These are phyloP conservation scores for Leptographium flavum DNA, from an alignment of 2,329 filamentous ascomycete species.

Conservation along the genomic window DNA sequence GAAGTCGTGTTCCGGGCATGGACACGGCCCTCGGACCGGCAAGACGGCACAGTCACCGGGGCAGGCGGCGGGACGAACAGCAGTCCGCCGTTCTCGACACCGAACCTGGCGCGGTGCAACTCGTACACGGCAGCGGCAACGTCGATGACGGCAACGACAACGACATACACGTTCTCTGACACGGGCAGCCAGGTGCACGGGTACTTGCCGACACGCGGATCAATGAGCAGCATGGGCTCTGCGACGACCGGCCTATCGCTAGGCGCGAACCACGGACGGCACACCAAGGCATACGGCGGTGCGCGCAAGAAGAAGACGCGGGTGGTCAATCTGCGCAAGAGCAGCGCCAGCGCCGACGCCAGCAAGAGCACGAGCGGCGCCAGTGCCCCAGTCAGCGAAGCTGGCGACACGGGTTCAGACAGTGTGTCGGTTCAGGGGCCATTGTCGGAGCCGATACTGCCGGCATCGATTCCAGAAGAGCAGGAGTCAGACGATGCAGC, in stretches of 20 bases:
- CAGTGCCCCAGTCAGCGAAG: slow-evolving; percentile 34
- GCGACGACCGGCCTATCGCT: slow-evolving; percentile 48
- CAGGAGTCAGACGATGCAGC: slow-evolving; percentile 30
- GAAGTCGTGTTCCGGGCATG: slow-evolving; percentile 89
- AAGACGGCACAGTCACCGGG: slow-evolving; percentile 30
- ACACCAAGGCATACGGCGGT: slow-evolving; percentile 43
- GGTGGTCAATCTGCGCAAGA: slow-evolving; percentile 65
- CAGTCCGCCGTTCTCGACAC: slow-evolving; percentile 31
- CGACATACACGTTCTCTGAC: slow-evolving; percentile 62
- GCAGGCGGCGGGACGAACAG: slow-evolving; percentile 11
- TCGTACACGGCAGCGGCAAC: slow-evolving; percentile 45
- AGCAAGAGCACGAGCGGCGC: slow-evolving; percentile 18
- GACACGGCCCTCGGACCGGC: slow-evolving; percentile 63
- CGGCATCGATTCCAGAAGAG: slow-evolving; percentile 45
- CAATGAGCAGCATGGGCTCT: slow-evolving; percentile 47
- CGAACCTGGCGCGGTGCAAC: slow-evolving; percentile 45
- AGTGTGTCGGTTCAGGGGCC: slow-evolving; percentile 40
- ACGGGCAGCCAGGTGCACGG: slow-evolving; percentile 49
- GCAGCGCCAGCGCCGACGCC: slow-evolving; percentile 14
- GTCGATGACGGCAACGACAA: slow-evolving; percentile 44
- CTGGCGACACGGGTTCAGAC: slow-evolving; percentile 30
- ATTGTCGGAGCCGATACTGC: slow-evolving; percentile 44
- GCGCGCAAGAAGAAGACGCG: slow-evolving; percentile 66
- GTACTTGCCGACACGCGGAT: slow-evolving; percentile 53
- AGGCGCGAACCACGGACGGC: slow-evolving; percentile 40